Percentiles rank a stretch among this genome's conserved stretches.
These are phyloP conservation scores for Cydonia oblonga DNA, from an alignment of 331 rosid species.

Conservation along the genomic window DNA sequence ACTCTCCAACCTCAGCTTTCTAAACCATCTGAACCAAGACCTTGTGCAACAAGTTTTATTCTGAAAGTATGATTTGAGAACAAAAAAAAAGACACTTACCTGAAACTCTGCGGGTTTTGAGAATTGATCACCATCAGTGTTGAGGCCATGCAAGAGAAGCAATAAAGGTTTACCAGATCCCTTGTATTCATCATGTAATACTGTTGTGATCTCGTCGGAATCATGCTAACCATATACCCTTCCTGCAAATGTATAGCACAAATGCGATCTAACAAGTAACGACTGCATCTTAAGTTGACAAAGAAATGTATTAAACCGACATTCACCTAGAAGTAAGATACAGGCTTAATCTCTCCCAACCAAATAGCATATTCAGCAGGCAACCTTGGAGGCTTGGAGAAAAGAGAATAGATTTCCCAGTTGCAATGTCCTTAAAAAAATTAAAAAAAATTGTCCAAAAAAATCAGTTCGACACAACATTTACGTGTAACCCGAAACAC, in stretches of 20 bases:
- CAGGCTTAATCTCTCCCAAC: slow-evolving; percentile 69
- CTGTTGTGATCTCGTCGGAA: slow-evolving; percentile 41
- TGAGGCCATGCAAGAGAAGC: slow-evolving; percentile 74
- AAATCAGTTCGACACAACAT: neutral
- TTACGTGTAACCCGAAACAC: neutral
- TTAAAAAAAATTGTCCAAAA: neutral
- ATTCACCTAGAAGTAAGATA: slow-evolving; percentile 52
- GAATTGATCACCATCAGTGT: slow-evolving; percentile 63
- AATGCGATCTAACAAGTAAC: slow-evolving; percentile 16
- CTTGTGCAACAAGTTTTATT: neutral
- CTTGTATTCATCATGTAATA: slow-evolving; percentile 40
- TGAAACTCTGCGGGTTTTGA: slow-evolving; percentile 66
- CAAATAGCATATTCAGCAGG: slow-evolving; percentile 84
- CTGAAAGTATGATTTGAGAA: neutral
- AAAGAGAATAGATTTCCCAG: slow-evolving; percentile 63
- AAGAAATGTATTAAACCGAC: neutral
- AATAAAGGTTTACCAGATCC: slow-evolving; percentile 48
- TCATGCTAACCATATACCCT: slow-evolving; percentile 48
- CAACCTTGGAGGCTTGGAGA: slow-evolving; percentile 75
- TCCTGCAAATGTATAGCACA: slow-evolving; percentile 41
- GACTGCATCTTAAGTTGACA: neutral
- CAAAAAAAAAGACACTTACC: too few relatives aligned
- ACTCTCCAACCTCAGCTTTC: neutral
- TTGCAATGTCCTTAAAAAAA: slow-evolving; percentile 44
- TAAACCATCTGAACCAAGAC: neutral